A percentile compares a stretch with the other conserved stretches of the same genome.
These are phyloP conservation scores for Calocybe gangraenosa DNA, from an alignment of 768 basidiomycete genomes.

Conservation along the genomic window DNA sequence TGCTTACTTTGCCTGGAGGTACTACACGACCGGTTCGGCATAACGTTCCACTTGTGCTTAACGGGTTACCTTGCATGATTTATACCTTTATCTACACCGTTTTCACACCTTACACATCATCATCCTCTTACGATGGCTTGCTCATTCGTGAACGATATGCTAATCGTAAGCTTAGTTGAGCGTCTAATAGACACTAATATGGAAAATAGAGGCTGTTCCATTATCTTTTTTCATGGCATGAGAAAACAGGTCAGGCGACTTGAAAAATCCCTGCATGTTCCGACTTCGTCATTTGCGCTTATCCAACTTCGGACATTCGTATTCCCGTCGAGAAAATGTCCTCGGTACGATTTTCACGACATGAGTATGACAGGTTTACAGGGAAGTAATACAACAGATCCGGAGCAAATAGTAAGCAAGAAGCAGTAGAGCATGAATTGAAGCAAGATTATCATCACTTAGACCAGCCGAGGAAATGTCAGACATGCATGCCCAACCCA, in stretches of 20 bases:
- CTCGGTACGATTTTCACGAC: too few species aligned
- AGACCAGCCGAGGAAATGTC: conserved; percentile 2
- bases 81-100: conserved; percentile 13
- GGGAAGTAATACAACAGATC: too few species aligned
- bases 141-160: conserved; percentile 1
- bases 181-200: conserved; percentile 1
- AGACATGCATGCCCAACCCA: conserved; percentile 27
- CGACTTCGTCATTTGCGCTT: too few species aligned
- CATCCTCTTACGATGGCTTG: conserved; percentile 1
- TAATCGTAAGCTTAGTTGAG: neutral
- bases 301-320: too few species aligned
- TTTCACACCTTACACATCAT: conserved; percentile 1
- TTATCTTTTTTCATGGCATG: conserved; percentile 1
- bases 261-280: neutral
- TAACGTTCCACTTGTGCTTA: conserved; percentile 22
- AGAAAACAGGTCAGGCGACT: neutral
- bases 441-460: too few species aligned
- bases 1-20: conserved; percentile 87
- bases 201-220: conserved; percentile 8
- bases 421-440: too few species aligned
- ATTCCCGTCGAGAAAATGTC: neutral
- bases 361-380: too few species aligned
- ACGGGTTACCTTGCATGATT: conserved; percentile 2
- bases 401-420: too few species aligned
- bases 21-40: conserved; percentile 48